phyloP scores from a whole-genome alignment of 805 yeast genomes.

The Torulaspora gathmanii region DNA sequence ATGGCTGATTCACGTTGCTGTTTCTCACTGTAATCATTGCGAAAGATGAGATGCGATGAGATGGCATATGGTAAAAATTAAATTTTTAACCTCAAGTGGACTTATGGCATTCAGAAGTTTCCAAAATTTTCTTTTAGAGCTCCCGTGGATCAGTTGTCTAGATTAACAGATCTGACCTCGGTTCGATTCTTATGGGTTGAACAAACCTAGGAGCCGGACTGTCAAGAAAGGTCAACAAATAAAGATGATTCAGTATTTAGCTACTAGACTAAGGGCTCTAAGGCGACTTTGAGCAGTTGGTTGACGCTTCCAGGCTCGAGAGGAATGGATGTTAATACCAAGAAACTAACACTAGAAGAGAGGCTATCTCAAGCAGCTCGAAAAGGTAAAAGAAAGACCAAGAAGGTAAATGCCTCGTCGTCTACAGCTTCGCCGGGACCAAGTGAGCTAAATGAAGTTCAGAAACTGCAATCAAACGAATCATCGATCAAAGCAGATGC shows the following conservation, averaged over 20 bases:
- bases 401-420: constrained; percentile 21
- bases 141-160: not conserved
- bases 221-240: too few species aligned
- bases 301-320: not conserved
- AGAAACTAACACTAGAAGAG: constrained; percentile 75
- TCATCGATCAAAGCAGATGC: not conserved
- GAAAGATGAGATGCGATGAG: constrained; percentile 11
- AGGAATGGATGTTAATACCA: constrained; percentile 22
- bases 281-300: not conserved
- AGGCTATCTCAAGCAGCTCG: constrained; percentile 79
- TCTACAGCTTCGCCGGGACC: constrained; percentile 7
- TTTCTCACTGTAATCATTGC: too few species aligned
- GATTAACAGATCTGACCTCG: not conserved
- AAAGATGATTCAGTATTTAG: too few species aligned
- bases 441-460: not conserved
- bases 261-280: not conserved
- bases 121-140: not conserved
- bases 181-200: not conserved
- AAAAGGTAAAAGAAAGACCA: constrained; percentile 33
- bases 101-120: too few species aligned
- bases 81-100: not conserved
- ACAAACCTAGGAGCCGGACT: too few species aligned
- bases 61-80: not conserved
- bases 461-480: not conserved
- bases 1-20: too few species aligned